These are phyloP conservation scores for Metahyphopichia silvanorum DNA, from an alignment of 805 yeast genomes.

Conservation along the genomic window DNA sequence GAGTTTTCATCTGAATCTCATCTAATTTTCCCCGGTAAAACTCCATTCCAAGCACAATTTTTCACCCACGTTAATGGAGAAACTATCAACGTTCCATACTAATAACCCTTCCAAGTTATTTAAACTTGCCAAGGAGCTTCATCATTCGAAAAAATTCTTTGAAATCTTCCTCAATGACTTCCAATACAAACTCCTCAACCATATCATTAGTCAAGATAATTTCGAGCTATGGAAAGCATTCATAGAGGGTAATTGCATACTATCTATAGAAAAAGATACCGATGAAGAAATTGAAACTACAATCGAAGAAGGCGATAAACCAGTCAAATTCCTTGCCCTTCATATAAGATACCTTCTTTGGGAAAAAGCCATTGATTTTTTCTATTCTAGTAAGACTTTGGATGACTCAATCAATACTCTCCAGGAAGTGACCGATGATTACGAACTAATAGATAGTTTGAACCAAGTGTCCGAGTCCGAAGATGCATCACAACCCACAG, in stretches of 20 bases:
- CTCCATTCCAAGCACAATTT: too few relatives aligned
- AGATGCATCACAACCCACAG: constrained; percentile 7
- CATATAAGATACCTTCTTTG: constrained; percentile 66
- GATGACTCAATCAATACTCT: constrained; percentile 16
- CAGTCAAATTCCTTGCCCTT: constrained; percentile 45
- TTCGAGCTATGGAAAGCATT: constrained; percentile 33
- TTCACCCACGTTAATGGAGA: constrained; percentile 25
- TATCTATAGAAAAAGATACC: constrained; percentile 13
- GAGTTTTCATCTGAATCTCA: too few relatives aligned
- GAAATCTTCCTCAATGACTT: constrained; percentile 31
- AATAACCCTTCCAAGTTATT: constrained; percentile 31
- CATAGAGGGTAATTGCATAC: constrained; percentile 35
- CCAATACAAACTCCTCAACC: constrained; percentile 30
- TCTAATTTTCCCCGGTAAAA: too few relatives aligned
- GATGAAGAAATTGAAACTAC: constrained; percentile 14
- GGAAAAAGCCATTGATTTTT: constrained; percentile 63
- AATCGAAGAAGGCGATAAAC: constrained; percentile 40
- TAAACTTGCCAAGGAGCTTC: constrained; percentile 31
- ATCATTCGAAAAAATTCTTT: constrained; percentile 26
- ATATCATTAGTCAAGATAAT: constrained; percentile 26
- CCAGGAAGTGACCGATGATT: constrained; percentile 34
- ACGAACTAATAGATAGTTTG: constrained; percentile 30
- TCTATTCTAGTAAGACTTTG: constrained; percentile 24
- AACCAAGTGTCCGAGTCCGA: constrained; percentile 21
- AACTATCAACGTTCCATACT: constrained; percentile 32